phyloP scores from a whole-genome alignment of 192 early-diverging fungal species.

The Umbelopsis sp. region DNA sequence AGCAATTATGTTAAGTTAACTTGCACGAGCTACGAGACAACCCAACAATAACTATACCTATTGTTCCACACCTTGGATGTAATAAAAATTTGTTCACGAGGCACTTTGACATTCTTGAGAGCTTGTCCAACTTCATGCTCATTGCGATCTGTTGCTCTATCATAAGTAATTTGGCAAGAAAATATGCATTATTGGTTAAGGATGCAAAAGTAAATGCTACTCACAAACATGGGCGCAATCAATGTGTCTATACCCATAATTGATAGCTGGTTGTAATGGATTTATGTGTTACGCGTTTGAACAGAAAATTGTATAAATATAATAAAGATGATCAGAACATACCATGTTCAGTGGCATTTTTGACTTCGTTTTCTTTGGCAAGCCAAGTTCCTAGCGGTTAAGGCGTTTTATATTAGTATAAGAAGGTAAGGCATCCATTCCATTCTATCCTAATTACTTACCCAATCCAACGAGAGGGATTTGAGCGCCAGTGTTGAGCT shows the following conservation, averaged over 20 bases:
- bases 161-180: background rate
- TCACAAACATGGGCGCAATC: slow-evolving; percentile 40
- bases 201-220: too few species aligned
- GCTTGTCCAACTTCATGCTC: slow-evolving; percentile 69
- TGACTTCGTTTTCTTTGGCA: slow-evolving; percentile 50
- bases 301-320: background rate
- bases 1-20: too few species aligned
- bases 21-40: too few species aligned
- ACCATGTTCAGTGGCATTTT: slow-evolving; percentile 52
- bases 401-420: background rate
- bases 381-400: slow-evolving; percentile 52
- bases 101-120: slow-evolving; percentile 45
- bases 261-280: slow-evolving; percentile 46
- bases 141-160: slow-evolving; percentile 50
- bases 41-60: too few species aligned
- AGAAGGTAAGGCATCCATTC: background rate
- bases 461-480: slow-evolving; percentile 68
- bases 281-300: background rate
- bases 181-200: background rate
- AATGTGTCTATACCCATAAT: slow-evolving; percentile 71
- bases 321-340: background rate
- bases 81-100: slow-evolving; percentile 67
- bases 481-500: slow-evolving; percentile 62
- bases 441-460: background rate
- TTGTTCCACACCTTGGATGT: slow-evolving; percentile 57